These are phyloP conservation scores for Stachybotrys echinatus DNA, from an alignment of 2,329 filamentous ascomycete genomes.

Conservation along the genomic window DNA sequence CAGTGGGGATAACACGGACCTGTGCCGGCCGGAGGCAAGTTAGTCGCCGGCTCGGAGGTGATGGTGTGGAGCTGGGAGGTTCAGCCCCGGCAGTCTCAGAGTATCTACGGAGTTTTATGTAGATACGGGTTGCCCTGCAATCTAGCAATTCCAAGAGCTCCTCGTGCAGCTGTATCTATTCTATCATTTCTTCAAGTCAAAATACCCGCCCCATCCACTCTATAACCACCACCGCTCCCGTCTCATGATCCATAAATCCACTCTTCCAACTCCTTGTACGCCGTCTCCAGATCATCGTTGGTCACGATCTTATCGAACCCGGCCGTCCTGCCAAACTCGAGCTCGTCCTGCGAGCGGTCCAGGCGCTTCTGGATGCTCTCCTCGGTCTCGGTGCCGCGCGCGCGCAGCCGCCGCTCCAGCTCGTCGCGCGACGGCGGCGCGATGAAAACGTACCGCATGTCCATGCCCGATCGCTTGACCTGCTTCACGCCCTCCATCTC, in stretches of 20 bases:
- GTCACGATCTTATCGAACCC: constrained; percentile 39
- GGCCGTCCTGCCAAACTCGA: constrained; percentile 64
- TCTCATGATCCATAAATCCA: constrained; percentile 31
- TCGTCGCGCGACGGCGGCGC: constrained; percentile 71
- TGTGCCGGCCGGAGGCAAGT: too few relatives aligned
- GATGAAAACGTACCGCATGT: constrained; percentile 80
- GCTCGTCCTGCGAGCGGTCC: constrained; percentile 65
- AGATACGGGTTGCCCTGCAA: too few relatives aligned
- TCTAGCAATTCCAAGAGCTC: too few relatives aligned
- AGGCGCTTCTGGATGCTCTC: constrained; percentile 66
- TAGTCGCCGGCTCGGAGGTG: too few relatives aligned
- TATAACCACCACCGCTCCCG: not conserved
- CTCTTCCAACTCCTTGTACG: constrained; percentile 47
- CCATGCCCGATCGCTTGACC: constrained; percentile 70
- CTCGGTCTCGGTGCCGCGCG: constrained; percentile 72
- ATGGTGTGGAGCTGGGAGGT: too few relatives aligned
- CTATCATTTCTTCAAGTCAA: too few relatives aligned
- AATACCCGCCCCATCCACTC: not conserved
- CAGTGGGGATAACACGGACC: too few relatives aligned
- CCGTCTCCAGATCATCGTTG: constrained; percentile 40
- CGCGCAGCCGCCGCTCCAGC: constrained; percentile 70
- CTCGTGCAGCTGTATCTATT: too few relatives aligned
- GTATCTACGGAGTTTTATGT: too few relatives aligned
- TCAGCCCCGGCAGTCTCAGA: too few relatives aligned
- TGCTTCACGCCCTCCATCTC: constrained; percentile 98